Evolutionary conservation across 306 rosid species (phyloP), one percentile per base, ranked within the genome.

Genomic region (Vigna angularis): DNA sequence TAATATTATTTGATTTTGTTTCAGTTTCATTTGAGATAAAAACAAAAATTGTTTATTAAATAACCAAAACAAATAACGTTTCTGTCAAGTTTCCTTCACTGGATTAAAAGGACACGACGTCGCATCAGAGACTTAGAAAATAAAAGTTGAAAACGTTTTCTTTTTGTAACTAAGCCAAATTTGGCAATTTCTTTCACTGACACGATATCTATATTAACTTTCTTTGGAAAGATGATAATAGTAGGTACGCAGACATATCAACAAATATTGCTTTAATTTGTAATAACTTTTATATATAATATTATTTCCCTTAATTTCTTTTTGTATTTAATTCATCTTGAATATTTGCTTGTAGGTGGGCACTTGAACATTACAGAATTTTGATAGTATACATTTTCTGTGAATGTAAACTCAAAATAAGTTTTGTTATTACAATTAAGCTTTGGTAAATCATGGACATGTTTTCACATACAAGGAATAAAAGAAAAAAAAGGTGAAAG

Each of bases 141-240:
- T 16, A 15, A 44, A 66, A 45, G 2, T 53, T 36, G 22, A 36
- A 2, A 24, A 56, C 20, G 9, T 18, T 20, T 18, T 20, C 8
- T 28, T 7, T 12, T 45, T 63, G 63, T 58, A 36, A 47, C 44
- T 9, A 30, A 69, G 17, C 75, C 4, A 3, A 70, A 78, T 45
- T 45, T 58, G 32, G 70, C 16, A 6, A 15, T 44, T 26, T 55
- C 4, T 76, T 38, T 4, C 18, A 38, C 16, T 24, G 36, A 50
- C 50, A 66, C 9, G 57, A 52, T 17, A 62, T 74, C 52, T 45
- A 45, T 61, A 34, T 50, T 75, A 75, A 64, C 44, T 76, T 48
- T 1, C 26, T 40, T 40, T 16, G 72, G 26, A 67, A n/a, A 51
- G 0, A 51, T 40, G 45, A 53, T 53, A 12, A 53, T 52, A 22